A percentile compares a stretch with the other conserved stretches of the same genome.
Conservation (phyloP, 306 rosid genomes). For the Vigna trinervia region DNA sequence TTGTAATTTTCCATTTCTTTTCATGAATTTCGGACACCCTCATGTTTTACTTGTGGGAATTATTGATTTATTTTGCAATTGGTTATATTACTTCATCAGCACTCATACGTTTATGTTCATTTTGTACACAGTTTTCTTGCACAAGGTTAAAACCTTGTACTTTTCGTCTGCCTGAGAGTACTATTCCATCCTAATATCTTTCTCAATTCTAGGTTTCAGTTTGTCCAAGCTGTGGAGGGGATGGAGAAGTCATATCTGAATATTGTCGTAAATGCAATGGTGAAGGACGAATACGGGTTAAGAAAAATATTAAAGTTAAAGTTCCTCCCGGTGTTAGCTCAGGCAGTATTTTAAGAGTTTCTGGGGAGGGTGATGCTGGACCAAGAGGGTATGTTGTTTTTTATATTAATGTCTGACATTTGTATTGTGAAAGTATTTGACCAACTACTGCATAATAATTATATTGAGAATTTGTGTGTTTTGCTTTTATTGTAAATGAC, state of each 20-base stretch:
- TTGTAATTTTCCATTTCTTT: conserved; percentile 35
- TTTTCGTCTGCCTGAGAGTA: conserved; percentile 19
- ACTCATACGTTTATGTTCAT: conserved; percentile 17
- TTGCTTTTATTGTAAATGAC: conserved; percentile 35
- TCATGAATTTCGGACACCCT: conserved; percentile 15
- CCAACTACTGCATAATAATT: conserved; percentile 31
- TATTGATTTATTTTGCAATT: conserved; percentile 28
- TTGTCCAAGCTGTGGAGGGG: conserved; percentile 92
- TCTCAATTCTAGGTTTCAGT: conserved; percentile 74
- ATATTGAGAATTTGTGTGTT: not conserved
- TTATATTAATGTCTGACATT: conserved; percentile 33
- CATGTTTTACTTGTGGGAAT: conserved; percentile 36
- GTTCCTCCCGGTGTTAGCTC: conserved; percentile 92
- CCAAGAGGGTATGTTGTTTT: conserved; percentile 81
- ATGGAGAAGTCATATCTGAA: conserved; percentile 93
- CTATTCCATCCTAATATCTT: conserved; percentile 28
- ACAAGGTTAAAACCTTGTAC: conserved; percentile 20
- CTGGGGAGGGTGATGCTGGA: conserved; percentile 95
- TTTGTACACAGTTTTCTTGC: conserved; percentile 33
- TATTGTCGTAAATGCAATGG: conserved; percentile 90
- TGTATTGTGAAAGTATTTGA: conserved; percentile 34
- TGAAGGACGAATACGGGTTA: conserved; percentile 80
- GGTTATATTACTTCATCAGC: conserved; percentile 26
- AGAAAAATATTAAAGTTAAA: conserved; percentile 89
- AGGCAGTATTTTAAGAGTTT: conserved; percentile 93